Conservation (phyloP, 305 asterid genomes). For the Salvia sclarea region DNA sequence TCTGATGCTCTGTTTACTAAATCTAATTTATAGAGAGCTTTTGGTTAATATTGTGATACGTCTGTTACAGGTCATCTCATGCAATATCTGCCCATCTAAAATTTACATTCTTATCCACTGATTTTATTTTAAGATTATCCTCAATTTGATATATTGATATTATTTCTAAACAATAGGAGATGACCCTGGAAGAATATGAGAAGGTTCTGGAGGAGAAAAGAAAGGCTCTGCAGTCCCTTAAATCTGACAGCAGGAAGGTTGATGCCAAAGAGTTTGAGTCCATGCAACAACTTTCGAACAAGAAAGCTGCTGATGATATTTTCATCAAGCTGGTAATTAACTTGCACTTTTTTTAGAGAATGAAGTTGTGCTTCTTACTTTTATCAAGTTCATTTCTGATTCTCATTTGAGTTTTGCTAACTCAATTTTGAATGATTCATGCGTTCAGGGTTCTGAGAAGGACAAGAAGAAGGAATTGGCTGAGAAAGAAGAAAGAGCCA, state of each 20-base stretch:
- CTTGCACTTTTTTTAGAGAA: neutral
- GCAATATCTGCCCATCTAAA: neutral
- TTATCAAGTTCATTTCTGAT: neutral
- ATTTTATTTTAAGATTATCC: neutral
- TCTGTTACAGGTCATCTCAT: neutral
- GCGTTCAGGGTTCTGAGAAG: conserved; percentile 64
- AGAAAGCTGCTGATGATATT: conserved; percentile 66
- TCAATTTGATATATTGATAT: conserved; percentile 2
- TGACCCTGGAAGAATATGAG: conserved; percentile 94
- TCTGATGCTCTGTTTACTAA: neutral
- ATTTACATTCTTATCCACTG: neutral
- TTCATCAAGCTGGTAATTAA: conserved; percentile 74
- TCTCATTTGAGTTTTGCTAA: neutral
- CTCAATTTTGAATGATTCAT: neutral
- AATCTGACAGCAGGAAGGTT: conserved; percentile 82
- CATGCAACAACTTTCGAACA: conserved; percentile 82
- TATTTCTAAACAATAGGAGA: conserved; percentile 50
- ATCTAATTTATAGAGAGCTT: neutral
- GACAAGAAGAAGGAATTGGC: conserved; percentile 73
- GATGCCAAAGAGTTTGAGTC: conserved; percentile 72
- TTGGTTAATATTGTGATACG: neutral
- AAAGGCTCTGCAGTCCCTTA: conserved; percentile 66
- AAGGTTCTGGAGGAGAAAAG: conserved; percentile 83
- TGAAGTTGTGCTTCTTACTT: conserved; percentile 2
- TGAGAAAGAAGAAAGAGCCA: conserved; percentile 88